Evolutionary conservation across 139 green algal genomes (phyloP).

Genomic region (Pseudopediastrum boryanum): DNA sequence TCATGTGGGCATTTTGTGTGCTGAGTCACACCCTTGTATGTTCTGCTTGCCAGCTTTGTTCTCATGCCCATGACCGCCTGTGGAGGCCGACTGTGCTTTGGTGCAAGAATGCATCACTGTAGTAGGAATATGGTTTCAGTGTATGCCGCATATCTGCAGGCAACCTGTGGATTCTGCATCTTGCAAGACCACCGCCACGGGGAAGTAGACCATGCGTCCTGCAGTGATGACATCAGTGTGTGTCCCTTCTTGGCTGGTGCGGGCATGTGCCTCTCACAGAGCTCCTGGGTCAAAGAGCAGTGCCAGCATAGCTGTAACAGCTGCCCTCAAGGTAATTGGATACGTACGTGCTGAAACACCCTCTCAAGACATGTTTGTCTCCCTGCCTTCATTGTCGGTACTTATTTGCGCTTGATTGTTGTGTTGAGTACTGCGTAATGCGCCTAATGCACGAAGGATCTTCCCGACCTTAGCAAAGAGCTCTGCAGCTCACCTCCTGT

Average conservation of each 20-base stretch:
- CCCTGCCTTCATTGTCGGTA: too few relatives aligned
- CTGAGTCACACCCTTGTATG: too few relatives aligned
- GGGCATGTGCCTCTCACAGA: conserved; percentile 32
- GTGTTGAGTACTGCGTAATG: not conserved
- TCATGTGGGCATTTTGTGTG: too few relatives aligned
- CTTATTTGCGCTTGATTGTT: not conserved
- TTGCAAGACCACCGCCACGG: not conserved
- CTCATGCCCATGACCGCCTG: too few relatives aligned
- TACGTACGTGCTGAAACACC: not conserved
- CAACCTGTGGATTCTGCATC: conserved; percentile 28
- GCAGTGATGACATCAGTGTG: conserved; percentile 27
- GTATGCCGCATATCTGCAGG: conserved; percentile 7
- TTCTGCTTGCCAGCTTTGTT: too few relatives aligned
- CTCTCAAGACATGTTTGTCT: not conserved
- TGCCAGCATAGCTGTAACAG: conserved; percentile 26
- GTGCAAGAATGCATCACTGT: too few relatives aligned
- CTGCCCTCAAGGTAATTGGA: not conserved
- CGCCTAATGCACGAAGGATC: not conserved
- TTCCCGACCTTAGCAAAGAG: not conserved
- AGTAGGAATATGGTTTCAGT: too few relatives aligned
- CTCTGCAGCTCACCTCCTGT: too few relatives aligned
- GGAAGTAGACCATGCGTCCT: not conserved
- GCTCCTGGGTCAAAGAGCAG: too few relatives aligned
- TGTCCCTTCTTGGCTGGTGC: conserved; percentile 17
- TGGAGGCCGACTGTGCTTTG: too few relatives aligned